Conservation (phyloP, 1,139 yeast genomes). For the Pichia cactophila region DNA sequence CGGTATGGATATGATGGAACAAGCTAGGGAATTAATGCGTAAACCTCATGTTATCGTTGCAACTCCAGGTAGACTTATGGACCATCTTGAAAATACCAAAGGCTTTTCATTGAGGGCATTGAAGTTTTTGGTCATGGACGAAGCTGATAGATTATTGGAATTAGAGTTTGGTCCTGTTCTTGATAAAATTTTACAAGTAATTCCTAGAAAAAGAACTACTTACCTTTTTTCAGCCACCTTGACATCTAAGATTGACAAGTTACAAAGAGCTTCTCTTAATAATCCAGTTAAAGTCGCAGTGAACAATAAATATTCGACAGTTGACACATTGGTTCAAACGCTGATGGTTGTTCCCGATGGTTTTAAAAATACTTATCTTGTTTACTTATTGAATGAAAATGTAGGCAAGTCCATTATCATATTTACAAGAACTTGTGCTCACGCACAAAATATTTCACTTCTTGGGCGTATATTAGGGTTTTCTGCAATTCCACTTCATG, state of each 20-base stretch:
- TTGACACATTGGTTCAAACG: constrained; percentile 82
- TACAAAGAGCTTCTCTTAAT: constrained; percentile 84
- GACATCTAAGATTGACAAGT: constrained; percentile 89
- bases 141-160: constrained; percentile 91
- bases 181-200: constrained; percentile 74
- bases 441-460: constrained; percentile 83
- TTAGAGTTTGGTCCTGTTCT: constrained; percentile 96
- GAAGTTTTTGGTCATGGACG: constrained; percentile 88
- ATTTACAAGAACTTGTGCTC: constrained; percentile 92
- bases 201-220: constrained; percentile 82
- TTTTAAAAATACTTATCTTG: constrained; percentile 78
- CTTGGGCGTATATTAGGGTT: constrained; percentile 77
- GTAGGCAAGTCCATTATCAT: constrained; percentile 84
- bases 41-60: constrained; percentile 94
- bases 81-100: constrained; percentile 89
- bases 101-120: constrained; percentile 79
- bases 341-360: constrained; percentile 92
- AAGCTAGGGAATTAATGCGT: constrained; percentile 85
- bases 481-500: constrained; percentile 88
- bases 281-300: constrained; percentile 92
- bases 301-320: constrained; percentile 83
- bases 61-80: constrained; percentile 94
- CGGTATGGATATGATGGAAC: constrained; percentile 98
- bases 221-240: constrained; percentile 92
- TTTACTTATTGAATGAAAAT: constrained; percentile 74